Percentiles rank a stretch among this genome's conserved stretches.
phyloP scores from a whole-genome alignment of 345 rosid species.

The Turnera subulata region DNA sequence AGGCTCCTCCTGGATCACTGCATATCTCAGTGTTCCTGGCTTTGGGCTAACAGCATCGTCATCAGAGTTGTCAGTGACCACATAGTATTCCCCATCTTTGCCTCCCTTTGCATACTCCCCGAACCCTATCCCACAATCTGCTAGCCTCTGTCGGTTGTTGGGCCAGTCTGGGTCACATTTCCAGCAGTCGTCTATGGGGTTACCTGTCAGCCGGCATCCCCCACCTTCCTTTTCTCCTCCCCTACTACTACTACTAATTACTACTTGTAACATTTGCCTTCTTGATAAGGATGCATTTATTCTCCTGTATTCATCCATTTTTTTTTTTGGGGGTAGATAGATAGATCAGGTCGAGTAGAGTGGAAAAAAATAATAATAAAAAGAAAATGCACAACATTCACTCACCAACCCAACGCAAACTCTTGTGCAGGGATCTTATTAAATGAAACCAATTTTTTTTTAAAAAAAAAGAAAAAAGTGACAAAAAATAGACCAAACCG shows the following conservation, averaged over 20 bases:
- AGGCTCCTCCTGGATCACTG: conserved; percentile 81
- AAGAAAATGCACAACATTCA: background rate
- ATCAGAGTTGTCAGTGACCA: conserved; percentile 87
- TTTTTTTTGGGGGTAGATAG: background rate
- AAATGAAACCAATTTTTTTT: background rate
- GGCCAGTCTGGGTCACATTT: conserved; percentile 97
- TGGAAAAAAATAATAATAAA: background rate
- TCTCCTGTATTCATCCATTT: conserved; percentile 52
- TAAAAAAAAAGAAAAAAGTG: background rate
- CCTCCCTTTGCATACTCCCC: conserved; percentile 95
- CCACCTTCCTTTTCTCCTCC: conserved; percentile 38
- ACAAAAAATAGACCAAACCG: background rate
- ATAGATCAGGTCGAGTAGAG: background rate
- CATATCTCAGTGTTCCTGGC: conserved; percentile 92
- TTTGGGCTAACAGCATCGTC: conserved; percentile 73
- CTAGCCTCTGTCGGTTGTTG: conserved; percentile 77
- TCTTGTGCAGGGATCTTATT: no score
- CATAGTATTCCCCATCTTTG: conserved; percentile 74
- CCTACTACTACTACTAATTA: no score
- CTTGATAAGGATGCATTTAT: conserved; percentile 81
- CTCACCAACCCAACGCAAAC: no score
- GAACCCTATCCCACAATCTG: conserved; percentile 91
- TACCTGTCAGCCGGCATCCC: conserved; percentile 65
- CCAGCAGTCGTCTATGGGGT: conserved; percentile 99
- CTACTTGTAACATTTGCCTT: conserved; percentile 45